Base-by-base conservation (phyloP, 2,329 filamentous ascomycete genomes). In the Escovopsis weberi region DNA sequence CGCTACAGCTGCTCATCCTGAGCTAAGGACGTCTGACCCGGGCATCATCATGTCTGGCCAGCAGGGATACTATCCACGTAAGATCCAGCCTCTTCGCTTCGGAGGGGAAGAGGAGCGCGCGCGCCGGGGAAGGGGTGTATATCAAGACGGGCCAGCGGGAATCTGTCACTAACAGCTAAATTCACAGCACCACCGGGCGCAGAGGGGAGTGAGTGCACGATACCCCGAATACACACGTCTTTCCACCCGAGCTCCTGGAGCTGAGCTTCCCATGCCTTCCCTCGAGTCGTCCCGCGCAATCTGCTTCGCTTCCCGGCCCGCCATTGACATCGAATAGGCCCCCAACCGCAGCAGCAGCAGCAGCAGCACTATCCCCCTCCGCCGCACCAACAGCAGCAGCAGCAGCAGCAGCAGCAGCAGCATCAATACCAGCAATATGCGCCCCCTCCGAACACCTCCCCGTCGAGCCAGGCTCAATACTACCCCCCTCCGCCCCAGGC, bases 21-120 rank as follows among this genome's bases (percentile, higher is more conserved):
- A 23, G 23, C 23, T 3, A 23, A 23, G 23, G 23, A 23, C 23
- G 23, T 23, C 23, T 23, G 23, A 23, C 23, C 4, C 6, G 23
- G 23, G 23, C 23, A 23, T 23, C 23, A 23, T 23, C 47, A 69
- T 70, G 62, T 65, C 65, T 45, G 56, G 55, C 42, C 58, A 60
- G 36, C 54, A 58, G 40, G 62, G 65, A 43, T 71, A 64, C 50
- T 70, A 70, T 53, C 67, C 68, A 46, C 68, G 68, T 70, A 56
- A 53, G 66, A 56, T 40, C n/a, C 19, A 6, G 32, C 15, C 4
- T 26, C 8, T 12, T 38, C n/a, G 18, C 37, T 40, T 38, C 37
- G 34, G 39, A 41, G 15, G 33, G 30, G 37, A 34, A 33, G 18
- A 28, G 26, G 19, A 28, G 28, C 30, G 40, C 41, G n/a, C 38